Conservation (phyloP, 305 asterid genomes). For the Ilex paraguariensis region DNA sequence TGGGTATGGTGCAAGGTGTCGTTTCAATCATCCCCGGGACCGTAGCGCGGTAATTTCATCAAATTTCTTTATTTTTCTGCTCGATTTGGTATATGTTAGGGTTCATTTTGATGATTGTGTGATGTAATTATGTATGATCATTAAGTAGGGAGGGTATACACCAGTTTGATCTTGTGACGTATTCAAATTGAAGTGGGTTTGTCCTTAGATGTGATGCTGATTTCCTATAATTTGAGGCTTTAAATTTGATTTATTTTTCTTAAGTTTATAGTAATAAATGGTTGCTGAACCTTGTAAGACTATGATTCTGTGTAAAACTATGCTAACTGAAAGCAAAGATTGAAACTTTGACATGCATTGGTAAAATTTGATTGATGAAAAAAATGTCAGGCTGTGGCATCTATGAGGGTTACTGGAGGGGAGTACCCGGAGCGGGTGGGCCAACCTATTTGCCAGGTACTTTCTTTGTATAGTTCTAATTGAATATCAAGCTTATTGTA, state of each 20-base stretch:
- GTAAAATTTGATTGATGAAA: slow-evolving; percentile 6
- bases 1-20: slow-evolving; percentile 88
- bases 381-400: slow-evolving; percentile 60
- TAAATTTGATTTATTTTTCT: no score
- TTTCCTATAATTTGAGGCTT: slow-evolving; percentile 1
- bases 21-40: slow-evolving; percentile 94
- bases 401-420: slow-evolving; percentile 51
- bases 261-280: no score
- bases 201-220: slow-evolving; percentile 27
- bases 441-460: slow-evolving; percentile 91
- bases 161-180: slow-evolving; percentile 6
- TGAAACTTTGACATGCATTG: slow-evolving; percentile 10
- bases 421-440: slow-evolving; percentile 83
- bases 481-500: no score
- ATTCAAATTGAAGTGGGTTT: background rate
- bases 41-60: slow-evolving; percentile 46
- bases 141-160: slow-evolving; percentile 12
- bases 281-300: background rate
- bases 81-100: background rate
- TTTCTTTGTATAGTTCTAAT: no score
- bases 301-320: background rate
- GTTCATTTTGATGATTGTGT: background rate
- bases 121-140: slow-evolving; percentile 23
- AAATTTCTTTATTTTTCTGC: background rate
- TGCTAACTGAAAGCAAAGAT: background rate